Conservation (phyloP, 2,329 filamentous ascomycete species). For the Tolypocladium pustulatum region DNA sequence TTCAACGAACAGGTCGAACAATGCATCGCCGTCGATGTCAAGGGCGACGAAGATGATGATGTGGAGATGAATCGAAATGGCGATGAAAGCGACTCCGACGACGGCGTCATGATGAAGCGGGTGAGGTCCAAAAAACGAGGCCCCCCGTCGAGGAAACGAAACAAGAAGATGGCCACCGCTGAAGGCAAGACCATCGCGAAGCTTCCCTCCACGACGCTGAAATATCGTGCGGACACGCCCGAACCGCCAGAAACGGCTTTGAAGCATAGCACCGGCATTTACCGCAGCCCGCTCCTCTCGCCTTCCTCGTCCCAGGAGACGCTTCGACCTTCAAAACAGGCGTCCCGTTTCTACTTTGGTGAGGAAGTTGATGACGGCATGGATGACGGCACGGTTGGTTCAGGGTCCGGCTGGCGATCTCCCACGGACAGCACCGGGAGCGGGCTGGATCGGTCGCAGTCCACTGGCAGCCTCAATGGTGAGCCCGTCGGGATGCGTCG, state of each 20-base stretch:
- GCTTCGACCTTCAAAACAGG: constrained; percentile 57
- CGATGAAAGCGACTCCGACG: constrained; percentile 61
- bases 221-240: constrained; percentile 69
- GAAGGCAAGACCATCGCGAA: constrained; percentile 83
- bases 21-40: constrained; percentile 85
- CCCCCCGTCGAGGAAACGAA: constrained; percentile 32
- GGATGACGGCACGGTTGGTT: constrained; percentile 19
- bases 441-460: constrained; percentile 36
- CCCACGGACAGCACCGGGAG: constrained; percentile 10
- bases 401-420: constrained; percentile 21
- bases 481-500: constrained; percentile 57
- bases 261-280: constrained; percentile 44
- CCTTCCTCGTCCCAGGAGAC: constrained; percentile 79
- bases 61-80: constrained; percentile 42
- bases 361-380: constrained; percentile 50
- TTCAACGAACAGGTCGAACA: constrained; percentile 96
- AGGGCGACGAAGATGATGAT: constrained; percentile 67
- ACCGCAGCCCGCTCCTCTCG: constrained; percentile 44
- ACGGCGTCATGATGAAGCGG: constrained; percentile 75
- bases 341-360: constrained; percentile 51
- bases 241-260: constrained; percentile 53
- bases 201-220: constrained; percentile 77
- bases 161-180: constrained; percentile 30
- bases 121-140: constrained; percentile 46
- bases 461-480: constrained; percentile 35